A percentile compares a stretch with the other conserved stretches of the same genome.
phyloP scores from a whole-genome alignment of 2,329 filamentous ascomycete genomes.

The Thielaviopsis populi region DNA sequence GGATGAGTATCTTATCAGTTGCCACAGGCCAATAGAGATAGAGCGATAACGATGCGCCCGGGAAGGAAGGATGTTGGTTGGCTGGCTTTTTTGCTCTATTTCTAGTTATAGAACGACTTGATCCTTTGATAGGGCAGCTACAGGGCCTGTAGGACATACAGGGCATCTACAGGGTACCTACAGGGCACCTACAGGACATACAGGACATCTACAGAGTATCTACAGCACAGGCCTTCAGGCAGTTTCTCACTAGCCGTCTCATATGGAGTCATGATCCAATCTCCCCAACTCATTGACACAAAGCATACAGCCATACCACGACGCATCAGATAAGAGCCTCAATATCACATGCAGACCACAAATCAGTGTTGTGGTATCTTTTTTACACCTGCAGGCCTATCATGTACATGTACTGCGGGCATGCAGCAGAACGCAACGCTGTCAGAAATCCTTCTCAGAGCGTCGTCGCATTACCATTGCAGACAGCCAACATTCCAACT shows the following conservation, averaged over 20 bases:
- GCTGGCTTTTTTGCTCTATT: not conserved
- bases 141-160: not conserved
- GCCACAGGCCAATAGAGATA: not conserved
- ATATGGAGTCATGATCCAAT: not conserved
- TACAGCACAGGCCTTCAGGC: not conserved
- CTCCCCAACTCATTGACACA: not conserved
- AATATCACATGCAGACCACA: not conserved
- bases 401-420: not conserved
- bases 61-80: not conserved
- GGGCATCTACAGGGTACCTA: not conserved
- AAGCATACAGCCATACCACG: not conserved
- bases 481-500: not conserved
- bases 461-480: not conserved
- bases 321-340: not conserved
- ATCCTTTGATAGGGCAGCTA: not conserved
- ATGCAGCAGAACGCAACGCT: not conserved
- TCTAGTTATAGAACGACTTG: not conserved
- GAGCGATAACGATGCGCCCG: not conserved
- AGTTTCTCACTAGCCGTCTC: not conserved
- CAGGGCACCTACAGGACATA: not conserved
- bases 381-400: not conserved
- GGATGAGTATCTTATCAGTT: slow-evolving; percentile 2
- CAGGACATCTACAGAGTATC: not conserved
- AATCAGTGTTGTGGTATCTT: not conserved
- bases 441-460: not conserved